Conservation (phyloP, 2,329 filamentous ascomycete species). For the Amesomyces nigricolor region DNA sequence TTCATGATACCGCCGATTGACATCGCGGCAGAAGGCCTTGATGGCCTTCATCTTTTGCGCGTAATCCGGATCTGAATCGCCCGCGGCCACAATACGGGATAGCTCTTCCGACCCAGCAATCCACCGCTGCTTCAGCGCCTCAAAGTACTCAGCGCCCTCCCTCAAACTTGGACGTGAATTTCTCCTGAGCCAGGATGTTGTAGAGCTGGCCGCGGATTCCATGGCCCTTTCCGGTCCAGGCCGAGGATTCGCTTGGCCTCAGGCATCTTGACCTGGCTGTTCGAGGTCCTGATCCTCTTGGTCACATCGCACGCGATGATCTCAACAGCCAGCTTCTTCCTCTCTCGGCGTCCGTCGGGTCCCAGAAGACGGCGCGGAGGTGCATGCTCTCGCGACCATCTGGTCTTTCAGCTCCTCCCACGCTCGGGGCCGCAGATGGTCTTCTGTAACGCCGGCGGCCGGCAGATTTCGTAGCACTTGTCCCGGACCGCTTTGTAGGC, state of each 20-base stretch:
- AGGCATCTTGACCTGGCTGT: constrained; percentile 62
- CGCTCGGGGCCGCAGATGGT: constrained; percentile 64
- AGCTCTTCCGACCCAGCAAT: constrained; percentile 52
- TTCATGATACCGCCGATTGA: constrained; percentile 70
- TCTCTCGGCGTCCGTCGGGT: constrained; percentile 53
- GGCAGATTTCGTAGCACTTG: constrained; percentile 65
- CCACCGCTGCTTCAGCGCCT: constrained; percentile 64
- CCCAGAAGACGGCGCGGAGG: constrained; percentile 57
- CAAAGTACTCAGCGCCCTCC: constrained; percentile 67
- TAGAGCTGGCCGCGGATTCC: constrained; percentile 60
- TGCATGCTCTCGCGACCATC: constrained; percentile 60
- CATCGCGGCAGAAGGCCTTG: constrained; percentile 67
- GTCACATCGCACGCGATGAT: constrained; percentile 77
- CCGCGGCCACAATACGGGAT: constrained; percentile 47
- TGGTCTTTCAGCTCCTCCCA: constrained; percentile 68
- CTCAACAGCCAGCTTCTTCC: constrained; percentile 65
- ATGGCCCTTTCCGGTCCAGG: constrained; percentile 44
- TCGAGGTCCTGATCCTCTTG: constrained; percentile 64
- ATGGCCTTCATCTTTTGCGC: constrained; percentile 57
- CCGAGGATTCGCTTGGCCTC: constrained; percentile 62
- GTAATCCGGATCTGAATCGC: constrained; percentile 47
- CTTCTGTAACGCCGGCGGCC: constrained; percentile 64
- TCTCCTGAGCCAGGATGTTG: constrained; percentile 56
- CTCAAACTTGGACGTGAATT: constrained; percentile 68
- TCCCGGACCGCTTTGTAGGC: constrained; percentile 61